Evolutionary conservation across 768 basidiomycete genomes (phyloP), one percentile per base, ranked within the genome.

Genomic region (Amanita polypyramis): DNA sequence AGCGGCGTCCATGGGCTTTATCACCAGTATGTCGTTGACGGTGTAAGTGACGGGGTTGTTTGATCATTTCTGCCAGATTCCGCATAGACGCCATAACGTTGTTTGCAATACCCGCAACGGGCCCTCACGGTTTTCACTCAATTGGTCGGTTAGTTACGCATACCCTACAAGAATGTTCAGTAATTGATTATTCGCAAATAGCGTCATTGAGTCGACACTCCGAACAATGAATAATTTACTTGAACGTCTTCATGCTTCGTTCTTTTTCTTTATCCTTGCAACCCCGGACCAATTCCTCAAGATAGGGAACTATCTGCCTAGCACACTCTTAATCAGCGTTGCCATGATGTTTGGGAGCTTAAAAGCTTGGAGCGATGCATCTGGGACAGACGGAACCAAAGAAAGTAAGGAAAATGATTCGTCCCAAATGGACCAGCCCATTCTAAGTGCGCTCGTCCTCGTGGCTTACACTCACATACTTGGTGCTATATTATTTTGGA

Each of bases 181-280:
- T 35, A 23, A 50, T 39, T 47, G 43, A 37, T 50, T 56, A 27
- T 33, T 44, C 21, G 43, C 32, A n/a, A 29, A 20, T 51, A 94
- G 92, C 37, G 74, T 84, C 38, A 60, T 93, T 32, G 96, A 99
- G 66, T 92, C 91, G 1, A 81, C 86, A 11, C 72, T 96, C 27
- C 78, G 94, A 50, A 88, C 93, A 11, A 78, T 82, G 60, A 97
- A 96, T 65, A 99, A 99, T 60, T 75, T 98, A 5, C 74, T 97
- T 15, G 96, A 99, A 60, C 81, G 96, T 12, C 78, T 98, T 17
- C 96, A 99, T 62, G 94, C 94, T 1, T 98, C 95, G 0, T 94
- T 95, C 66, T 97, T 98, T 70, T 93, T 98, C 68, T 98, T 94
- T 66, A 71, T 98, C 52, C 66, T 91, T 51, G 75, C 84, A 11